Evolutionary conservation across 768 basidiomycete species (phyloP), one percentile per base, ranked within the genome.

Genomic region (Pulveroboletus sp.): DNA sequence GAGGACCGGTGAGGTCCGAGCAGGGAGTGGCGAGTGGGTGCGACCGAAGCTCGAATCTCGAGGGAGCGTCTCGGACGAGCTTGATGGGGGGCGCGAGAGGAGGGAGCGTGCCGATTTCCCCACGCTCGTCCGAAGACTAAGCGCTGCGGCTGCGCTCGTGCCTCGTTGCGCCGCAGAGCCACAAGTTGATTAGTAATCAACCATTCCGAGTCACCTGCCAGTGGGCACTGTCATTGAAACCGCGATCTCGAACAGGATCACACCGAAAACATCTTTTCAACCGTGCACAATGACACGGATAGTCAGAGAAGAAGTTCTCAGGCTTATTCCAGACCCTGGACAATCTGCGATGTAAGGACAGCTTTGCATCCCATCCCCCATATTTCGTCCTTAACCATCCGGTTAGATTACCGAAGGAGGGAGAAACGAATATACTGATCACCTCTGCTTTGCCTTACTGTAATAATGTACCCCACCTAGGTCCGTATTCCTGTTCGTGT

Each of bases 391-490:
- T 38, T 9, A 41, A 31, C 40, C 10, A 26, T 40, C 37, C 24
- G 29, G 26, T 22, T 45, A 86, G 85, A 42, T 67, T 86, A 35
- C 96, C 96, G 11, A 85, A 86, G 67, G 78, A 84, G 38, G 95
- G 94, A 39, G 86, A 93, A 69, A 75, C 76, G 47, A 99, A 98
- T 63, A 74, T 94, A 36, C 74, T 99, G 24, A 85, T 99, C 58
- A 97, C 96, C 11, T 96, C 93, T 55, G 94, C 96, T 31, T 72
- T 99, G 48, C 96, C 96, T 1, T 93, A 93, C 64, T 93, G 92
- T 68, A 97, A 97, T 68, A 97, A 97, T 61, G 94, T 96, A 11
- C 93, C 95, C 22, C 93, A 97, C 76, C 80, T 96, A 37, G 93
- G 94, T 83, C 64, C 59, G 78, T 69, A 17, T 39, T 34, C 55